Conservation (phyloP, 1,284 basidiomycete genomes). For the Grifola frondosa region DNA sequence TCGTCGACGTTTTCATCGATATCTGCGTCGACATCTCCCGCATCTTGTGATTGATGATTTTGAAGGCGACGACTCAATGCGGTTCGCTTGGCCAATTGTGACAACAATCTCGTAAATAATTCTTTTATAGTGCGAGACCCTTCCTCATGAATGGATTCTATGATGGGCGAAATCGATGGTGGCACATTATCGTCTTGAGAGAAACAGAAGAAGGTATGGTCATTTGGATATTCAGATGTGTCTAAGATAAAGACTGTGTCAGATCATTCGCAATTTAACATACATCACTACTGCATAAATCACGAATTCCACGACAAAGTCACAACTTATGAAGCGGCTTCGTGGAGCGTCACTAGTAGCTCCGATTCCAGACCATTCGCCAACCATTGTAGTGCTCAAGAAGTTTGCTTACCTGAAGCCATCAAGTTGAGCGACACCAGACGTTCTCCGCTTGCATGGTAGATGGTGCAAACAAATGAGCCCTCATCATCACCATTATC, state of each 20-base stretch:
- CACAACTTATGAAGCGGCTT: too few relatives aligned
- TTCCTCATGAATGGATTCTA: slow-evolving; percentile 43
- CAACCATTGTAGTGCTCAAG: background rate
- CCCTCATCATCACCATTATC: slow-evolving; percentile 62
- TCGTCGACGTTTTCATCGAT: slow-evolving; percentile 37
- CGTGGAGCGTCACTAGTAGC: too few relatives aligned
- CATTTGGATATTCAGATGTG: slow-evolving; percentile 60
- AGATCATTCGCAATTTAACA: too few relatives aligned
- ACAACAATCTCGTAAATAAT: slow-evolving; percentile 31
- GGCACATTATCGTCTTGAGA: slow-evolving; percentile 43
- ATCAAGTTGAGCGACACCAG: slow-evolving; percentile 44
- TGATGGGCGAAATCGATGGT: slow-evolving; percentile 35
- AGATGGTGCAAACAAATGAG: slow-evolving; percentile 47
- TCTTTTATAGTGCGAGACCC: slow-evolving; percentile 44
- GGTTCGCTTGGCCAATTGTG: slow-evolving; percentile 16
- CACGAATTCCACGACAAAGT: too few relatives aligned
- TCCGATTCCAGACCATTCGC: background rate
- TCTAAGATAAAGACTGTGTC: slow-evolving; percentile 35
- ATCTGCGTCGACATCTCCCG: slow-evolving; percentile 35
- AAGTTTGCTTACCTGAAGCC: slow-evolving; percentile 49
- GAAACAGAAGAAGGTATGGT: slow-evolving; percentile 54
- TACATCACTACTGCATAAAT: too few relatives aligned
- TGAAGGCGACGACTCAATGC: slow-evolving; percentile 1
- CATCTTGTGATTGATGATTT: slow-evolving; percentile 30
- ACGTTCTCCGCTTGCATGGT: slow-evolving; percentile 32